Conservation (phyloP, 2,329 filamentous ascomycete genomes). For the Eutypella sp. region DNA sequence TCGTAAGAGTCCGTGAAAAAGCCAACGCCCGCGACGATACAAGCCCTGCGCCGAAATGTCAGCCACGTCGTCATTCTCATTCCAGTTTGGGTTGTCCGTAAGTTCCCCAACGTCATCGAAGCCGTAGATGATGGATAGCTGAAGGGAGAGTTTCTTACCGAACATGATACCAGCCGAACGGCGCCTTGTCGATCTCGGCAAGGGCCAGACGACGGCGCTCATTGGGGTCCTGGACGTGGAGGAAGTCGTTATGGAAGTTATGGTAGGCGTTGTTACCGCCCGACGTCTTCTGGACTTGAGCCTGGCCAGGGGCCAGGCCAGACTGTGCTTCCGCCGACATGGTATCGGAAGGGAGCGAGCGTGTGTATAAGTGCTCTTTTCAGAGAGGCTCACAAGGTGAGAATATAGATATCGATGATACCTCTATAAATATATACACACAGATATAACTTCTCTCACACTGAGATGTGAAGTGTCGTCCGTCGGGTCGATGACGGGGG, state of each 20-base stretch:
- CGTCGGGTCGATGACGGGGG: too few species aligned
- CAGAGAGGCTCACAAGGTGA: too few species aligned
- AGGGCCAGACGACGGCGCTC: constrained; percentile 75
- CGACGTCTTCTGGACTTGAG: constrained; percentile 39
- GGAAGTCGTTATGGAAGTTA: constrained; percentile 73
- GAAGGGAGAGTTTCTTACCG: constrained; percentile 28
- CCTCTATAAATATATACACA: too few species aligned
- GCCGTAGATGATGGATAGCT: too few species aligned
- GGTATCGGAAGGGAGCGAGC: not conserved
- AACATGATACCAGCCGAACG: constrained; percentile 81
- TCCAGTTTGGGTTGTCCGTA: not conserved
- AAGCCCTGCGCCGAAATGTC: constrained; percentile 45
- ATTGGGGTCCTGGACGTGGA: constrained; percentile 62
- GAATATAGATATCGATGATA: too few species aligned
- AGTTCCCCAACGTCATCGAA: not conserved
- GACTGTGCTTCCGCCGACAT: constrained; percentile 17
- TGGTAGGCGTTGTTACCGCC: constrained; percentile 68
- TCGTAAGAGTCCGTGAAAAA: constrained; percentile 88
- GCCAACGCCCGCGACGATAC: constrained; percentile 74
- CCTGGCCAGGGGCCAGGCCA: constrained; percentile 2
- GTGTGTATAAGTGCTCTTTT: not conserved
- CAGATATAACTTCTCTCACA: too few species aligned
- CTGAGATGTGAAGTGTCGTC: too few species aligned
- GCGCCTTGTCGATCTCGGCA: constrained; percentile 75
- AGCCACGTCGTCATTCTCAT: constrained; percentile 1